Conservation (phyloP, 306 rosid genomes). For the Glycine latifolia region DNA sequence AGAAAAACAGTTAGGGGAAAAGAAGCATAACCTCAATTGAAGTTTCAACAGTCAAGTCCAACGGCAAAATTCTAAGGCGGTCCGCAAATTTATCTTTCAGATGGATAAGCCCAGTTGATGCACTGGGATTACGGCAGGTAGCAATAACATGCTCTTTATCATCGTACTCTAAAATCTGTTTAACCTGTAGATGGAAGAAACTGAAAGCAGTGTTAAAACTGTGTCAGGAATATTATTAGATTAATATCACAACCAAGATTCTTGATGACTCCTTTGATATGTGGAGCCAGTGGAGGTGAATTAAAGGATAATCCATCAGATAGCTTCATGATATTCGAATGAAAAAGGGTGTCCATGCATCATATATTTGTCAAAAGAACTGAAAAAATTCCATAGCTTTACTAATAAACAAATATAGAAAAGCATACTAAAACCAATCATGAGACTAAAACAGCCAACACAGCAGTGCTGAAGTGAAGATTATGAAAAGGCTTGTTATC, state of each 20-base stretch:
- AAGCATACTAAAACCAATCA: neutral
- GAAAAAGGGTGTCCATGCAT: neutral
- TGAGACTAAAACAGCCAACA: neutral
- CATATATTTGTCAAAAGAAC: neutral
- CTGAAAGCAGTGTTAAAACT: slow-evolving; percentile 40
- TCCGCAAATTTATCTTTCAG: slow-evolving; percentile 69
- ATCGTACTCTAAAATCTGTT: slow-evolving; percentile 75
- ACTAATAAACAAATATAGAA: neutral
- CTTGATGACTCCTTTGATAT: neutral
- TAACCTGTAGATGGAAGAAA: slow-evolving; percentile 63
- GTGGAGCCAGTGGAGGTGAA: neutral
- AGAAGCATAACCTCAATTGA: slow-evolving; percentile 75
- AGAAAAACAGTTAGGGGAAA: slow-evolving; percentile 3
- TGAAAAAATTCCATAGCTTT: neutral
- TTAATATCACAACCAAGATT: neutral
- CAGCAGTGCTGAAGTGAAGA: neutral
- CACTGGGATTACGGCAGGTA: slow-evolving; percentile 82
- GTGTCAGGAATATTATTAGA: neutral
- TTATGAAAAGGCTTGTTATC: slow-evolving; percentile 18
- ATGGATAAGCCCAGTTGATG: slow-evolving; percentile 67
- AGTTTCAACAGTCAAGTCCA: slow-evolving; percentile 84
- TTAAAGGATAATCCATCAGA: neutral
- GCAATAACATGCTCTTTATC: slow-evolving; percentile 84
- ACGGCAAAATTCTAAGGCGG: slow-evolving; percentile 65
- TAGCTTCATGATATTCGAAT: neutral